Base-by-base conservation (phyloP, 164 flowering plant genomes). In the Euptelea pleiosperma region DNA sequence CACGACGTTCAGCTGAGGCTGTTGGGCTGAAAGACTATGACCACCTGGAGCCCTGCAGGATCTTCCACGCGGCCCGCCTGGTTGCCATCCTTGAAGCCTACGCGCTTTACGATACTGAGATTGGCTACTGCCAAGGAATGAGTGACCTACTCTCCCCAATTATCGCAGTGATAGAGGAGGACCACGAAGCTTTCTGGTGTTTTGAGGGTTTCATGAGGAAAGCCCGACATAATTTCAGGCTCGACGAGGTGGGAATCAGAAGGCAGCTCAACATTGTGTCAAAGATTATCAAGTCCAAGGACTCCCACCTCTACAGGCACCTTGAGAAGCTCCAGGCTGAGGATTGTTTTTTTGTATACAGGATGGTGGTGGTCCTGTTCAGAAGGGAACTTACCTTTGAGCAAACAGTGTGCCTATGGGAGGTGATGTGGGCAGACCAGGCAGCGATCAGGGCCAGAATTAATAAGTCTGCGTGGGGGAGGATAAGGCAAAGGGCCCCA, bases 81-180 rank as follows among this genome's bases (percentile, higher is more conserved):
- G 97, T 88, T 55, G 89, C 98, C 41, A 82, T 93, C 58, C 94
- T 93, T 18, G 98, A 93, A 72, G 98, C 98, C 2, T 93, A 93
- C 57, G 94, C 97, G 3, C 71, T 93, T 0, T 79, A 86, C 60
- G 98, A 93, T 63, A 69, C 85, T 1, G 98, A 93, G 74, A 87
- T 86, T 62, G 98, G 98, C 5, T 93, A 93, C 61, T 93, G 98
- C 61, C 98, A 93, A 60, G 98, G 98, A 8, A 93, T 93, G 98
- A 88, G 96, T 49, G 98, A 93, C 73, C 70, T 93, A 16, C 96
- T 90, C 19, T 87, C 97, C n/a, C 97, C 98, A 40, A 84, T 93
- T 35, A 68, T 86, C 35, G 36, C 86, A n/a, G 86, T 92, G 1
- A 83, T 89, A 31, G 64, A 74, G 24, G 96, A 90, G 45, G 98